Evolutionary conservation across 2,329 filamentous ascomycete genomes (phyloP).

Genomic region (Pseudogymnoascus sp.): DNA sequence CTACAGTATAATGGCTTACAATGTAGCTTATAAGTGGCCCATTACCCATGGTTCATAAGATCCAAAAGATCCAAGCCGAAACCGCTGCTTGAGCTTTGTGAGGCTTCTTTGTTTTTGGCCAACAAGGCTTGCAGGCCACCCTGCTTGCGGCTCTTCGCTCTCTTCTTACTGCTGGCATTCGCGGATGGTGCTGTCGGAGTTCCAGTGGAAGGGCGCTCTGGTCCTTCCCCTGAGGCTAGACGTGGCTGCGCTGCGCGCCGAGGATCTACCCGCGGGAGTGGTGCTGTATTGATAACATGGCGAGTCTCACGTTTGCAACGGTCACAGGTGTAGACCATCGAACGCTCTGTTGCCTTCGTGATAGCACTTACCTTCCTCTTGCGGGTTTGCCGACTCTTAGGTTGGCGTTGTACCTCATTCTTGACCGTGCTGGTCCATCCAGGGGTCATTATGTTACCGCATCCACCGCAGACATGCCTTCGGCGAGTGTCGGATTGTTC

Average conservation of each 20-base stretch:
- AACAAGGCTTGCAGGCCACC: conserved; percentile 58
- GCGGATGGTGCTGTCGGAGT: conserved; percentile 29
- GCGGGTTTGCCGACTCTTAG: neutral
- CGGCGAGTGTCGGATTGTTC: conserved; percentile 40
- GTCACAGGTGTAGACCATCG: conserved; percentile 24
- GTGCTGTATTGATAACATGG: conserved; percentile 12
- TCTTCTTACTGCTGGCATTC: conserved; percentile 55
- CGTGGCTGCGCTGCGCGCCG: neutral
- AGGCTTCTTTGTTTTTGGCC: conserved; percentile 25
- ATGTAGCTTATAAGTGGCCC: neutral
- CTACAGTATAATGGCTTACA: neutral
- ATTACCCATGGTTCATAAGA: conserved; percentile 25
- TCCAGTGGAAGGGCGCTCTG: neutral
- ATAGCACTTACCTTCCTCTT: conserved; percentile 8
- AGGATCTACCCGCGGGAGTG: conserved; percentile 6
- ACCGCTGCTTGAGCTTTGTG: conserved; percentile 15
- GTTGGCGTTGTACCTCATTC: conserved; percentile 8
- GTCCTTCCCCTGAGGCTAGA: neutral
- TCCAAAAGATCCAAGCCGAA: conserved; percentile 32
- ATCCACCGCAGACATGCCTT: conserved; percentile 49
- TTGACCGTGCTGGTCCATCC: conserved; percentile 30
- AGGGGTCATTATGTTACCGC: conserved; percentile 51
- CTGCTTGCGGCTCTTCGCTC: conserved; percentile 53
- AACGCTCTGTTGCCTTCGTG: conserved; percentile 10
- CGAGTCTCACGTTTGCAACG: conserved; percentile 23